Base-by-base conservation (phyloP, 805 yeast genomes). In the Yarrowia sp. region DNA sequence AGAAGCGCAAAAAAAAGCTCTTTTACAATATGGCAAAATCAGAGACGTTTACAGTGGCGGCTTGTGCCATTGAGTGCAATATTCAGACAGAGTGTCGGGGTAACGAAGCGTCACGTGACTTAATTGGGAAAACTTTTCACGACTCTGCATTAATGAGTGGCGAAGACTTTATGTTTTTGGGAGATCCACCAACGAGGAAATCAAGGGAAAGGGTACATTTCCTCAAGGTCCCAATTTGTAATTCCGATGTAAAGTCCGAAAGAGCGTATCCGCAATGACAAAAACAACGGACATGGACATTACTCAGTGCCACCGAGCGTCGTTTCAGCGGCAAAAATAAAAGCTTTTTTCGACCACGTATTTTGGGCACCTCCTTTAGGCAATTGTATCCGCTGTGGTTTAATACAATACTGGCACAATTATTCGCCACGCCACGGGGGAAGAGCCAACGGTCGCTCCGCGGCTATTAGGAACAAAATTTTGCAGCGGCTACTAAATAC, bases 41-140 rank as follows among this genome's bases (percentile, higher is more conserved):
- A 22, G 28, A 22, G 28, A 3, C 28, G 4, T 31, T 31, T 31
- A 14, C 18, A n/a, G 36, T 45, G 50, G 14, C 13, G 18, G n/a
- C 50, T 31, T 7, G 8, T 35, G 38, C 38, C 38, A 35, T 35
- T 35, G 38, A 35, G 38, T 35, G 8, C 38, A 3, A 11, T 35
- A 9, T 35, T 35, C 38, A 35, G 38, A 35, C 28, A 22, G 28
- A 22, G 28, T 22, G 28, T 22, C 5, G 4, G 4, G 4, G 3
- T 5, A 22, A 11, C 13, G 38, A 48, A 48, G 55, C 41, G 41
- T 48, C 55, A 48, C 55, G 32, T 48, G 55, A 48, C 17, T 33
- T 48, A 13, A 48, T 48, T 48, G 55, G 55, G 55, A 48, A 48
- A 48, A 48, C 41, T 48, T 48, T 48, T 48, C 55, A 48, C 55